A percentile compares a stretch with the other conserved stretches of the same genome.
phyloP scores from a whole-genome alignment of 768 basidiomycete genomes.

The Exsudoporus frostii region DNA sequence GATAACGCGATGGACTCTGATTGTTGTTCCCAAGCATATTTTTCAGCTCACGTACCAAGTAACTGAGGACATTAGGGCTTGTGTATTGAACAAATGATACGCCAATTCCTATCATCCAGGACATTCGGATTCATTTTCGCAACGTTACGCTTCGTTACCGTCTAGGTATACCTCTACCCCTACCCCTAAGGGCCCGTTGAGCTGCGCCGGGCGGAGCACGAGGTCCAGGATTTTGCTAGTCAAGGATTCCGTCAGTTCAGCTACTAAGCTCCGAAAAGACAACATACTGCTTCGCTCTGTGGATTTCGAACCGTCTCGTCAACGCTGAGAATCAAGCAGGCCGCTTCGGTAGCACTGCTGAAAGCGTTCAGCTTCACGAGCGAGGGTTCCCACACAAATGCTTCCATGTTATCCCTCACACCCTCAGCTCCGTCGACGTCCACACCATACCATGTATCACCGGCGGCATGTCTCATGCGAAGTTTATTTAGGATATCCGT shows the following conservation, averaged over 20 bases:
- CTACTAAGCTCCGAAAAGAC: background rate
- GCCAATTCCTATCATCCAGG: conserved; percentile 12
- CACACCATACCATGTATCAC: conserved; percentile 89
- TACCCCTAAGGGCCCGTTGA: conserved; percentile 78
- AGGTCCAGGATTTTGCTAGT: conserved; percentile 78
- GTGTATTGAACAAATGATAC: conserved; percentile 21
- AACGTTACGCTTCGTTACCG: conserved; percentile 40
- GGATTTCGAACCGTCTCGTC: conserved; percentile 98
- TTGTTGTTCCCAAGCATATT: background rate
- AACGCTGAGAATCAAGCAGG: conserved; percentile 91
- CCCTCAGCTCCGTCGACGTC: conserved; percentile 89
- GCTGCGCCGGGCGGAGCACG: conserved; percentile 90
- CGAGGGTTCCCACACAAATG: conserved; percentile 98
- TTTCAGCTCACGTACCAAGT: background rate
- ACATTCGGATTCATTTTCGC: conserved; percentile 13
- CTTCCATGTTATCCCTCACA: conserved; percentile 93
- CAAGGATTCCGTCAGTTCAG: conserved; percentile 16
- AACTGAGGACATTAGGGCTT: conserved; percentile 2
- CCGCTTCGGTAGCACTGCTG: conserved; percentile 93
- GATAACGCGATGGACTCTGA: background rate
- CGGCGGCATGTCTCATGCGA: conserved; percentile 91
- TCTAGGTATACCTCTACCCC: conserved; percentile 79
- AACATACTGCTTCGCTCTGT: conserved; percentile 83
- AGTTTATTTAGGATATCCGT: conserved; percentile 97
- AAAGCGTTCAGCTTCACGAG: conserved; percentile 95